phyloP scores from a whole-genome alignment of 257 asterid genomes.

The Capsicum rhomboideum region DNA sequence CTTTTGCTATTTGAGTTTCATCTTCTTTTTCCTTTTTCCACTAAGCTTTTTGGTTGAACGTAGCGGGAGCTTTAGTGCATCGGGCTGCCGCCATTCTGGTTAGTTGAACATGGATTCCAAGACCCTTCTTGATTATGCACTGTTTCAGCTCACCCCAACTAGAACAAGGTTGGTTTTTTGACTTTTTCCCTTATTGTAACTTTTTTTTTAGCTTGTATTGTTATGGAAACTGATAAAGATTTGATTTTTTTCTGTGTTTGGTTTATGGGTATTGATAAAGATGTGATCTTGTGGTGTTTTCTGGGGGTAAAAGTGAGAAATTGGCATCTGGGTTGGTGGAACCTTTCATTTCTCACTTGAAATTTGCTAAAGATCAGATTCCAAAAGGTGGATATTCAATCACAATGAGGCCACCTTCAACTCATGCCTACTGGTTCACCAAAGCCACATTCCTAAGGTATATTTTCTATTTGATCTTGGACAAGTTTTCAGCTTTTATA shows the following conservation, averaged over 20 bases:
- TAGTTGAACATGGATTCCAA: slow-evolving; percentile 40
- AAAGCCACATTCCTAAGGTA: slow-evolving; percentile 80
- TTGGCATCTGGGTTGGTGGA: slow-evolving; percentile 87
- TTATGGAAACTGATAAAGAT: slow-evolving; percentile 6
- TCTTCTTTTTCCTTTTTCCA: background rate
- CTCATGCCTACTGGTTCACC: slow-evolving; percentile 67
- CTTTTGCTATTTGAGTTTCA: slow-evolving; percentile 6
- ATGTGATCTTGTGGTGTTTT: slow-evolving; percentile 80
- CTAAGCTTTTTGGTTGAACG: background rate
- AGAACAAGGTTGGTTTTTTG: slow-evolving; percentile 54
- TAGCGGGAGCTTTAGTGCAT: no score
- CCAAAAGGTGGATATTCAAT: slow-evolving; percentile 84
- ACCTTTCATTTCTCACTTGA: slow-evolving; percentile 72
- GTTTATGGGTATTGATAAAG: slow-evolving; percentile 30
- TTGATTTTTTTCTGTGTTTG: background rate
- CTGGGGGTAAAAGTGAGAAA: slow-evolving; percentile 67
- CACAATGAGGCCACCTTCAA: slow-evolving; percentile 48
- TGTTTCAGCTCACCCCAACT: slow-evolving; percentile 80
- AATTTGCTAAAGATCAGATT: slow-evolving; percentile 78
- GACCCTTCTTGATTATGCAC: slow-evolving; percentile 65
- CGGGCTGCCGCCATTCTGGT: no score
- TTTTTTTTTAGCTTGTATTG: background rate
- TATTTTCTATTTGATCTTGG: background rate
- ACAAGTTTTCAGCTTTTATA: background rate
- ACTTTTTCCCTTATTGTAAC: background rate